phyloP scores from a whole-genome alignment of 192 early-diverging fungal species.

The Globomyces pollinis-pini region DNA sequence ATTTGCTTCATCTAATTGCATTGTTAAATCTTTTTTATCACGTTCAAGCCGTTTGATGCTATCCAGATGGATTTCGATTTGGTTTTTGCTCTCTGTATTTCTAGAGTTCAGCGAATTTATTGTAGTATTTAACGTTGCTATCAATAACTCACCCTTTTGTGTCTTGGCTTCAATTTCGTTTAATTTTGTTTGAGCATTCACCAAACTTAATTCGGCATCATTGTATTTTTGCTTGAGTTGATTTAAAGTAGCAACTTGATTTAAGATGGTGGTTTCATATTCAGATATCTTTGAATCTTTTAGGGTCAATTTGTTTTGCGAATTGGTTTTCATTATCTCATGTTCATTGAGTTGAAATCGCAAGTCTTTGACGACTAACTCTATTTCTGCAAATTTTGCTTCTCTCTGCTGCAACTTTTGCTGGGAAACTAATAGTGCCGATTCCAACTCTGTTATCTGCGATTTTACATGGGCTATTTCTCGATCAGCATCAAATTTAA shows the following conservation, averaged over 20 bases:
- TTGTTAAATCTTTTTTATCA: background rate
- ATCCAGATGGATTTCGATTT: background rate
- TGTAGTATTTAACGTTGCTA: background rate
- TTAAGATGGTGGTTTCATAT: background rate
- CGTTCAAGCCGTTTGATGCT: background rate
- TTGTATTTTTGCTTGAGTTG: background rate
- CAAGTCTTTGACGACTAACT: background rate
- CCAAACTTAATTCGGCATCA: background rate
- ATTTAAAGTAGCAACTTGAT: background rate
- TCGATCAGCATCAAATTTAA: constrained; percentile 1
- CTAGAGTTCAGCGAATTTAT: background rate
- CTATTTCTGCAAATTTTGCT: background rate
- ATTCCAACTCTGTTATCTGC: background rate
- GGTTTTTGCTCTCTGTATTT: background rate
- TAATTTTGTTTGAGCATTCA: background rate
- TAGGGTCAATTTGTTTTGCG: background rate
- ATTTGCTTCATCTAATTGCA: background rate
- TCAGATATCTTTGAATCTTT: constrained; percentile 4
- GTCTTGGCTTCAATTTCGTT: background rate
- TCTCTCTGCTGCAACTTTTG: constrained; percentile 4
- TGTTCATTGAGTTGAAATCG: background rate
- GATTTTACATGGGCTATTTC: background rate
- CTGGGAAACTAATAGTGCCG: background rate
- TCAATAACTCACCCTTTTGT: background rate
- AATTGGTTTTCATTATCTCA: background rate